Evolutionary conservation across 164 flowering plant species (phyloP).

Genomic region (Annona squamosa): DNA sequence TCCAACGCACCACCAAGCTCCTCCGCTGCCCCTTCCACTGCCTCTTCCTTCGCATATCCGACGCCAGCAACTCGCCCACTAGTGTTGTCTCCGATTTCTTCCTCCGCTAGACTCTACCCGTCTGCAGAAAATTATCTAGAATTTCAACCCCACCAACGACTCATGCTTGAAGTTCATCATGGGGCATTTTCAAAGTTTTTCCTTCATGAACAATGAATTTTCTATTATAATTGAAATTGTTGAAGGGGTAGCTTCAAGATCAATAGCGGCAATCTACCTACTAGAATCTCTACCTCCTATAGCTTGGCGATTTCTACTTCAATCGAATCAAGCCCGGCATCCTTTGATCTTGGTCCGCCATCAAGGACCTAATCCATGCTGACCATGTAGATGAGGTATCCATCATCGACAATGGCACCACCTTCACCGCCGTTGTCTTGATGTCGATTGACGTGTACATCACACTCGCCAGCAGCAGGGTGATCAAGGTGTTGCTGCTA

Average conservation of each 20-base stretch:
- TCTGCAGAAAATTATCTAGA: conserved; percentile 9
- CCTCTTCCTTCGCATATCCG: conserved; percentile 12
- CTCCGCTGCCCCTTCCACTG: conserved; percentile 22
- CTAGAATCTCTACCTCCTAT: conserved; percentile 59
- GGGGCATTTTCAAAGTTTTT: not conserved
- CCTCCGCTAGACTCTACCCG: conserved; percentile 25
- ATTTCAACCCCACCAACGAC: not conserved
- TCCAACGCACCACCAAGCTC: conserved; percentile 14
- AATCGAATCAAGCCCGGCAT: conserved; percentile 46
- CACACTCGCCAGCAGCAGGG: conserved; percentile 66
- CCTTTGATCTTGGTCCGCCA: conserved; percentile 39
- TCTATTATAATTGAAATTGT: too few relatives aligned
- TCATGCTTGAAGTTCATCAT: not conserved
- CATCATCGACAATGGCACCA: conserved; percentile 90
- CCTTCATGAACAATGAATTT: too few relatives aligned
- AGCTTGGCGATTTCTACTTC: conserved; percentile 81
- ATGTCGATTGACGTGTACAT: conserved; percentile 78
- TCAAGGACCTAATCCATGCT: conserved; percentile 62
- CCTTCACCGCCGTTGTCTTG: conserved; percentile 84
- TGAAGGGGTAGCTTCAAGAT: too few relatives aligned
- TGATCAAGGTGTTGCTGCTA: conserved; percentile 48
- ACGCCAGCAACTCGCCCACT: conserved; percentile 17
- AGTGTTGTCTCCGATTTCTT: conserved; percentile 37
- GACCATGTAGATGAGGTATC: conserved; percentile 62
- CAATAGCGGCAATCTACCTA: conserved; percentile 11